Base-by-base conservation (phyloP, 345 rosid genomes). In the Nasturtium officinale region DNA sequence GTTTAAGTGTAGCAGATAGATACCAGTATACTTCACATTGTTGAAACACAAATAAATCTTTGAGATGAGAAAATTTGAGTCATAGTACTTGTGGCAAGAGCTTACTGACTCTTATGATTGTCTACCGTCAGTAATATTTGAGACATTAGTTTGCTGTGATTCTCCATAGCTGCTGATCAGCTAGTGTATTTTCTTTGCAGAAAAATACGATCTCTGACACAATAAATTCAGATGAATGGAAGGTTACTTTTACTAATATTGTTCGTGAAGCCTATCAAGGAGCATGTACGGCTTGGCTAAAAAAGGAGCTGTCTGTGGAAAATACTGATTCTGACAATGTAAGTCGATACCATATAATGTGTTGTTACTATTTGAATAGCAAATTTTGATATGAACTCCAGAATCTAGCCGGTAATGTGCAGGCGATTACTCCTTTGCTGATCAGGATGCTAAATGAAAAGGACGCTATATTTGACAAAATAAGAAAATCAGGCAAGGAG, bases 401-500 rank as follows among this genome's bases (percentile, higher is more conserved):
- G 58, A 56, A 62, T 21, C 54, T 67, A 55, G 37, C 61, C 26
- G 9, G 11, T 45, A 65, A 55, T 54, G 29, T 69, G 64, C 88
- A 91, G 98, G 87, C 54, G 42, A 71, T 86, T 59, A 65, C 81
- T 73, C 80, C 91, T 64, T 63, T 82, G 78, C 80, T 90, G 74
- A 72, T 81, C 67, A 85, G 84, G 80, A 89, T 86, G 83, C 56
- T 94, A 37, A 80, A 82, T 64, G 92, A 83, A 78, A 86, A 88
- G 67, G 82, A 83, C n/a, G 75, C 81, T 28, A 52, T 88, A 40
- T 65, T 88, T 35, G 86, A 67, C 58, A 89, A 74, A 67, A 86
- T 94, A 67, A 81, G 67, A 81, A 89, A 82, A 77, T 88, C 90
- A 1, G 92, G 98, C 80, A 94, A 91, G 85, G 90, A 75, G 72